Evolutionary conservation across 345 rosid species (phyloP).

Genomic region (Euclidium syriacum): DNA sequence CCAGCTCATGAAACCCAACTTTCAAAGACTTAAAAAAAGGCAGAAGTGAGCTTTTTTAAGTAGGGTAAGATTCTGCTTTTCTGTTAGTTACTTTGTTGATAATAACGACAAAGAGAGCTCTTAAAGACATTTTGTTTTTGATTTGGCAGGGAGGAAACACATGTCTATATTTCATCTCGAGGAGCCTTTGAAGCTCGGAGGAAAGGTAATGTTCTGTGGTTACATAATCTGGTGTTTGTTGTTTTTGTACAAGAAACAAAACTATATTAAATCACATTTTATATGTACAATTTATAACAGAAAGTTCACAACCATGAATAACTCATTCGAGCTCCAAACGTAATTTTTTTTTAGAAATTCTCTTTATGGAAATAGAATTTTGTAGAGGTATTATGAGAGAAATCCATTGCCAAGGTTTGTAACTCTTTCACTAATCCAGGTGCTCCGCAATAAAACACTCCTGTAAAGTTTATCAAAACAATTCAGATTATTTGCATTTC

Average conservation of each 20-base stretch:
- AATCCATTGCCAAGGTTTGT: conserved; percentile 46
- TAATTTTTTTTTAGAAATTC: conserved; percentile 36
- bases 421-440: conserved; percentile 54
- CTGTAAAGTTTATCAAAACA: conserved; percentile 24
- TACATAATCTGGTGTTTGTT: neutral
- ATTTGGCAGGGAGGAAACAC: neutral
- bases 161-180: neutral
- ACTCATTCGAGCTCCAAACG: neutral
- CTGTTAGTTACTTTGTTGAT: too few species aligned
- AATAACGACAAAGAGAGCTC: neutral
- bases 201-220: neutral
- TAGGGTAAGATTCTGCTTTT: conserved; percentile 4
- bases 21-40: conserved; percentile 66
- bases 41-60: conserved; percentile 32
- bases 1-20: conserved; percentile 71
- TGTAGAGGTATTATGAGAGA: conserved; percentile 59
- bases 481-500: conserved; percentile 4
- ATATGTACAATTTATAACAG: neutral
- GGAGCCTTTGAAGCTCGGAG: neutral
- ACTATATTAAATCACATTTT: conserved; percentile 7
- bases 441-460: conserved; percentile 69
- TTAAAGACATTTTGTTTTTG: neutral
- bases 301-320: neutral
- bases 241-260: neutral
- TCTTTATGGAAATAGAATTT: conserved; percentile 68